Evolutionary conservation across 2,329 filamentous ascomycete genomes (phyloP).

Genomic region (Immersiporthe knoxdaviesiana): DNA sequence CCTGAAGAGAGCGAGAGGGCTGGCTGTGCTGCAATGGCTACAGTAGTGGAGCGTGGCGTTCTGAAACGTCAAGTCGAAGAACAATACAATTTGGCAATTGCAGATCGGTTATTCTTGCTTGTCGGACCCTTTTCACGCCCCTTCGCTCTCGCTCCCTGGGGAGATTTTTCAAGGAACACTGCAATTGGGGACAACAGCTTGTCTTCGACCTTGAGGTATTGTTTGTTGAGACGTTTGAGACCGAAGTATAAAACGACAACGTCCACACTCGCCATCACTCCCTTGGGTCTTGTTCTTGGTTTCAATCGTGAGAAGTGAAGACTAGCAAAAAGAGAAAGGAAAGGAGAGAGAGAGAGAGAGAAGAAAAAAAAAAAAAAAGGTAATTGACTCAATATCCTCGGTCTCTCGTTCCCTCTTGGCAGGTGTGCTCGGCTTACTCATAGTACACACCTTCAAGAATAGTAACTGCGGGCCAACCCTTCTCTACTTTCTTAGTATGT

Average conservation of each 20-base stretch:
- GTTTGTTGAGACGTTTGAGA: background rate
- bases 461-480: background rate
- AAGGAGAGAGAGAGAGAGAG: background rate
- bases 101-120: background rate
- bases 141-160: background rate
- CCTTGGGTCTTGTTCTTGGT: background rate
- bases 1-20: background rate
- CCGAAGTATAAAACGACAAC: background rate
- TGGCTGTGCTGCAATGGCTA: background rate
- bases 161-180: background rate
- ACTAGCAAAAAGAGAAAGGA: background rate
- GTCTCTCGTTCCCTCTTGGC: background rate
- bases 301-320: background rate
- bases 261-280: background rate
- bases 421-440: background rate
- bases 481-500: too few species aligned
- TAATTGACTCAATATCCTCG: background rate
- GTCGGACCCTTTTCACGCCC: background rate
- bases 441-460: background rate
- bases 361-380: background rate
- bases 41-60: background rate
- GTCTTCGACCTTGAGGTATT: background rate
- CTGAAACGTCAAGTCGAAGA: background rate
- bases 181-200: background rate
- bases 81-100: background rate